phyloP scores from a whole-genome alignment of 2,329 filamentous ascomycete species.

The Sordariomycetes sp. region DNA sequence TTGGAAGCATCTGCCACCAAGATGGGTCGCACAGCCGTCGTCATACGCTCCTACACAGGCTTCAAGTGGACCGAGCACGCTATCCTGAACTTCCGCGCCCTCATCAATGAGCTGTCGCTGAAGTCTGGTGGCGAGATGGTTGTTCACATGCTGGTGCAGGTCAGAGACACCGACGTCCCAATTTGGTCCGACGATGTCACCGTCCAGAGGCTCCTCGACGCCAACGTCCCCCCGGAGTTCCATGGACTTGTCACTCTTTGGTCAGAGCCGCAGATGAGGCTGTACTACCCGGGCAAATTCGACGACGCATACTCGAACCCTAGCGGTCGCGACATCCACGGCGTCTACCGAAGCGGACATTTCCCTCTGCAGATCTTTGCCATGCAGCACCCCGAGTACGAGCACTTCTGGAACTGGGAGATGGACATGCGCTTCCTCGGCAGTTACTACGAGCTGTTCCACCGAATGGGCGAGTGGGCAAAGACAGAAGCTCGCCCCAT shows the following conservation, averaged over 20 bases:
- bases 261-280: conserved; percentile 76
- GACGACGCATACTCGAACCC: conserved; percentile 56
- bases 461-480: conserved; percentile 58
- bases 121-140: conserved; percentile 74
- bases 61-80: conserved; percentile 72
- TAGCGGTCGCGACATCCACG: conserved; percentile 49
- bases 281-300: conserved; percentile 66
- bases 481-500: conserved; percentile 57
- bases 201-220: conserved; percentile 61
- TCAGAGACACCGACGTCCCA: conserved; percentile 68
- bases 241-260: conserved; percentile 72
- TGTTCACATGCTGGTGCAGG: conserved; percentile 76
- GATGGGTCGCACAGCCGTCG: conserved; percentile 58
- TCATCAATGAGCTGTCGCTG: conserved; percentile 71
- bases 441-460: conserved; percentile 65
- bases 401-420: conserved; percentile 63
- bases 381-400: conserved; percentile 52
- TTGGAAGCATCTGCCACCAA: conserved; percentile 21
- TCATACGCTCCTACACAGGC: conserved; percentile 73
- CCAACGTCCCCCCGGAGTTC: conserved; percentile 63
- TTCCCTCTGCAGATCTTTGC: conserved; percentile 57
- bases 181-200: conserved; percentile 74
- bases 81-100: conserved; percentile 70
- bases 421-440: conserved; percentile 59
- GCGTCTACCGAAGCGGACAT: conserved; percentile 59